phyloP scores from a whole-genome alignment of 371 early-diverging fungal genomes.

The Rhizomucor miehei region DNA sequence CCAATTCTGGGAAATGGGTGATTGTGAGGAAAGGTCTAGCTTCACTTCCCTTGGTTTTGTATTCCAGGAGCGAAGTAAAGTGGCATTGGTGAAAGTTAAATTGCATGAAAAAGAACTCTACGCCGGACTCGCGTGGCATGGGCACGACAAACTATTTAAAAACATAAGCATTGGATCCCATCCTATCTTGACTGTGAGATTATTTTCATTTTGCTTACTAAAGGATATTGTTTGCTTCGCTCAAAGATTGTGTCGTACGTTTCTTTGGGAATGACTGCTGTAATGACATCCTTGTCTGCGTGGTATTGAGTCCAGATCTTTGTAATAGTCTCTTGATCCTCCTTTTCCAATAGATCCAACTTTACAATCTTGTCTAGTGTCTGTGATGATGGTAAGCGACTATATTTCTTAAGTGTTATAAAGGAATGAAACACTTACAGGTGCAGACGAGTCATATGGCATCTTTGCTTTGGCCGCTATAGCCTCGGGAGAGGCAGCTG shows the following conservation, averaged over 20 bases:
- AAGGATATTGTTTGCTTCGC: slow-evolving; percentile 66
- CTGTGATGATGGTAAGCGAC: slow-evolving; percentile 19
- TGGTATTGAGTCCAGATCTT: slow-evolving; percentile 88
- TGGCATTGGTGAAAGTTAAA: slow-evolving; percentile 78
- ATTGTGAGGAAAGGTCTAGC: slow-evolving; percentile 85
- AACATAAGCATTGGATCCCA: background rate
- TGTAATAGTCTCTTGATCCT: slow-evolving; percentile 63
- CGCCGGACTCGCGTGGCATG: slow-evolving; percentile 77
- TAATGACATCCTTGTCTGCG: slow-evolving; percentile 62
- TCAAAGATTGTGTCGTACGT: slow-evolving; percentile 69
- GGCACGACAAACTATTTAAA: slow-evolving; percentile 81
- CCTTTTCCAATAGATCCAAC: slow-evolving; percentile 63
- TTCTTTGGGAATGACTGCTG: slow-evolving; percentile 73
- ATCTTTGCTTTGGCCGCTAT: slow-evolving; percentile 29
- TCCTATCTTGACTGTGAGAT: background rate
- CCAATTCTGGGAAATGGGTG: slow-evolving; percentile 86
- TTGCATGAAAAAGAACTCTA: slow-evolving; percentile 88
- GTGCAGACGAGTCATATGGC: slow-evolving; percentile 47
- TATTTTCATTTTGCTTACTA: slow-evolving; percentile 46
- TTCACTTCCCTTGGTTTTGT: slow-evolving; percentile 77
- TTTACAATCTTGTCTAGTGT: slow-evolving; percentile 79
- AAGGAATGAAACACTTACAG: slow-evolving; percentile 20
- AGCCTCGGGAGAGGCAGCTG: slow-evolving; percentile 26
- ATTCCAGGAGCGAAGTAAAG: slow-evolving; percentile 89
- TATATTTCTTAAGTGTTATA: background rate